These are phyloP conservation scores for Cyclotella distinguenda DNA, from an alignment of 108 stramenopile species.

Conservation along the genomic window DNA sequence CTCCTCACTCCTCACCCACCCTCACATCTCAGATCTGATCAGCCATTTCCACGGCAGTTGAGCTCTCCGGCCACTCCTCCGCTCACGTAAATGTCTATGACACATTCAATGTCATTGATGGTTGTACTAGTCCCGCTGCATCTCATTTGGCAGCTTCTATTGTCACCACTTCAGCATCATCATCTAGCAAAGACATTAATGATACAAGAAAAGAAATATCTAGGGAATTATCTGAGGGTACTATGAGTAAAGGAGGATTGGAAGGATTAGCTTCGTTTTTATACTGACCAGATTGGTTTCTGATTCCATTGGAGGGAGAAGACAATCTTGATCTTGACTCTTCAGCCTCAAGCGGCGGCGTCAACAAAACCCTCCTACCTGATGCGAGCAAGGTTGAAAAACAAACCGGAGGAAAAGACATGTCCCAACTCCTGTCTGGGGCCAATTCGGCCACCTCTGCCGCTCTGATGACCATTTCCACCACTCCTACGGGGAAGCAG, in stretches of 20 bases:
- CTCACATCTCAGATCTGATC: constrained; percentile 35
- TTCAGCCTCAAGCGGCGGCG: not conserved
- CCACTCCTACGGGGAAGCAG: constrained; percentile 50
- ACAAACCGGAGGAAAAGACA: constrained; percentile 21
- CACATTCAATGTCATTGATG: constrained; percentile 66
- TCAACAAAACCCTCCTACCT: constrained; percentile 11
- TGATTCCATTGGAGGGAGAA: constrained; percentile 35
- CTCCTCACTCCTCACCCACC: not conserved
- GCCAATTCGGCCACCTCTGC: not conserved
- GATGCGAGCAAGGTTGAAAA: not conserved
- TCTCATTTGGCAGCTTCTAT: constrained; percentile 12
- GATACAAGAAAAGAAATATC: not conserved
- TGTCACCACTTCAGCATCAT: constrained; percentile 3
- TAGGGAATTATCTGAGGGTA: not conserved
- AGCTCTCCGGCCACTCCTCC: constrained; percentile 71
- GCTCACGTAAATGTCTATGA: constrained; percentile 82
- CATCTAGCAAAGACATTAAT: not conserved
- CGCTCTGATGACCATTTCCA: not conserved
- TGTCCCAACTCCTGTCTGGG: constrained; percentile 10
- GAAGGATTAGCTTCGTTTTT: constrained; percentile 76
- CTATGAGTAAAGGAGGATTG: constrained; percentile 43
- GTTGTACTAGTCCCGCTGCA: constrained; percentile 63
- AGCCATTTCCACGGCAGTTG: constrained; percentile 59
- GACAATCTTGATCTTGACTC: constrained; percentile 9
- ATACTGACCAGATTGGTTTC: constrained; percentile 78